Evolutionary conservation across 1,284 basidiomycete species (phyloP).

Genomic region (Bjerkandera adusta): DNA sequence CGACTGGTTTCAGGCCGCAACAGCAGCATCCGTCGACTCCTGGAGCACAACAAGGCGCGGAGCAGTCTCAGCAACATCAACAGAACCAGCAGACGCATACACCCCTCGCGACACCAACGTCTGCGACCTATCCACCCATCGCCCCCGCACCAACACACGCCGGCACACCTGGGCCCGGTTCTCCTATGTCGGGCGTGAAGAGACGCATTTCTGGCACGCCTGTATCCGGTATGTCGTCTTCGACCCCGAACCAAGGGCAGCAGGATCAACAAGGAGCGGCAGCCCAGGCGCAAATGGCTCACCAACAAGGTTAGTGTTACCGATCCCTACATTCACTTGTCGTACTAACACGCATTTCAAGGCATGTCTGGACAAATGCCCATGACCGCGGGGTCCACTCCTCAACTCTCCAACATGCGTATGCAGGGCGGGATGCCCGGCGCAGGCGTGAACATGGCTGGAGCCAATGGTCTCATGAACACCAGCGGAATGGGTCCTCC

Average conservation of each 20-base stretch:
- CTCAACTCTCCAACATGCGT: too few species aligned
- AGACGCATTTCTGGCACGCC: conserved; percentile 20
- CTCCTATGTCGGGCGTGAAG: conserved; percentile 25
- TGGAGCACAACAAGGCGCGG: background rate
- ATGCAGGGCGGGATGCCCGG: conserved; percentile 4
- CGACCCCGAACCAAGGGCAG: too few species aligned
- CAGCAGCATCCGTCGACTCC: conserved; percentile 8
- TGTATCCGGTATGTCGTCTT: too few species aligned
- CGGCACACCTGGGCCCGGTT: conserved; percentile 20
- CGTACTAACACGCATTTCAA: too few species aligned
- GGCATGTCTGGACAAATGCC: too few species aligned
- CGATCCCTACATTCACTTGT: too few species aligned
- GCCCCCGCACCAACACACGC: conserved; percentile 24
- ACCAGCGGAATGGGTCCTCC: too few species aligned
- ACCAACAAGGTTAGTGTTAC: too few species aligned
- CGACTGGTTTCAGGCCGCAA: conserved; percentile 18
- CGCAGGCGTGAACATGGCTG: conserved; percentile 10
- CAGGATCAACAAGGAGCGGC: too few species aligned
- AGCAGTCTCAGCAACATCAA: conserved; percentile 19
- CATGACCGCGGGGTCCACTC: too few species aligned
- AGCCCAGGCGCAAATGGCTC: too few species aligned
- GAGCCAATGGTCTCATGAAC: too few species aligned
- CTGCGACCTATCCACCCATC: conserved; percentile 24
- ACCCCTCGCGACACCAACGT: conserved; percentile 18
- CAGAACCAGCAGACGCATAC: conserved; percentile 22